Evolutionary conservation across 1,284 basidiomycete species (phyloP), one percentile per base, ranked within the genome.

Genomic region (Sanguinoderma infundibulare): DNA sequence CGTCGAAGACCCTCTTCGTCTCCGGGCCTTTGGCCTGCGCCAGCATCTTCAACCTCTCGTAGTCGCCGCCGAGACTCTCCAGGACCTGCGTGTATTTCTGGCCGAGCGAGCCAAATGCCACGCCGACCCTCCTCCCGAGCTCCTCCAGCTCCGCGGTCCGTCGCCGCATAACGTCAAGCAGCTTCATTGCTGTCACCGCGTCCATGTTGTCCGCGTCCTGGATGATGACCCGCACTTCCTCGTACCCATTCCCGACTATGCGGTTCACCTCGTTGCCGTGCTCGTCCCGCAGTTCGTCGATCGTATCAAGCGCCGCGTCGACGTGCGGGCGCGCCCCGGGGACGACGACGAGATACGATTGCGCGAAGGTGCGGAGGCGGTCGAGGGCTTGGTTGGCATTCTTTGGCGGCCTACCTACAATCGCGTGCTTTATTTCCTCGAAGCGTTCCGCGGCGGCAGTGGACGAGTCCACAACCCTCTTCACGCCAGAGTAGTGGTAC

Each of bases 251-350:
- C 46, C 73, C 68, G 40, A 82, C 68, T 62, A 83, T 76, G 55
- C 73, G 69, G 61, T 77, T 71, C 46, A 80, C 76, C 60, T 81
- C 79, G 14, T 78, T 76, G 12, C 78, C 75, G 65, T 83, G 81
- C 54, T 73, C 73, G 35, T 77, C 73, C 52, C 74, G 74, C 32
- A 83, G 68, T 46, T 74, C 63, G 59, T 83, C 81, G 51, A 83
- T 70, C 34, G 77, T 70, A 64, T 81, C 77, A 65, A 83, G 82
- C 1, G 74, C 72, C 32, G 73, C 69, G 69, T 83, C 79, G 62
- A 84, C 71, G 62, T 77, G 75, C n/a, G 68, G 57, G 5, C 73
- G 69, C 15, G 76, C 78, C 7, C 82, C 82, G 3, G 81, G 82
- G 53, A 81, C 67, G 63, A 79, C 62, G 35, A 69, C 72, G 38